Evolutionary conservation across 495 filamentous ascomycete species (phyloP), one percentile per base, ranked within the genome.

Genomic region (Podospora comata): DNA sequence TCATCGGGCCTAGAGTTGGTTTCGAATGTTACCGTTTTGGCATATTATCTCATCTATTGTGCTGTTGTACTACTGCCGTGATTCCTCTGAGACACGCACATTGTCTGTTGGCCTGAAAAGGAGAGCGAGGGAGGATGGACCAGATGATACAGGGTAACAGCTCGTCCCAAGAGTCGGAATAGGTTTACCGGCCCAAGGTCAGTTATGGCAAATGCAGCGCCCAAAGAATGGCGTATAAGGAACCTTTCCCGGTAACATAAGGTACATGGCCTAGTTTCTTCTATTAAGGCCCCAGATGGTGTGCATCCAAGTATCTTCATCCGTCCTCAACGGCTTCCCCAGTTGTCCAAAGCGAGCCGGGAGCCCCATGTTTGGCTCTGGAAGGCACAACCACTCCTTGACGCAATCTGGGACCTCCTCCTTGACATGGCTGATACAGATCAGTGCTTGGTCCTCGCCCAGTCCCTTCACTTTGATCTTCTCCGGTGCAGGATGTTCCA

Each of bases 401-500:
- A 97, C 85, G 60, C 86, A 87, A 44, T 88, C 86, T 0, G 94
- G 94, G 13, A 97, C 91, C 77, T 98, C 94, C 71, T 96, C 92
- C 62, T 86, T 85, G n/a, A 92, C 84, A 79, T 98, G 94, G 71
- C 92, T 94, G 64, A 97, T 92, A 55, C 92, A 88, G 16, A 98
- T 83, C 67, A 97, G 79, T 1, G 92, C 92, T 75, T 97, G 94
- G 16, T 87, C 72, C 4, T 88, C 81, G 1, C 81, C 80, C 54
- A 96, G 77, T 0, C 89, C 89, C 28, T 67, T 68, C 4, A 88
- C 74, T 48, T 16, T 48, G 39, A 48, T 48, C 5, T 6, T 48
- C 39, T 48, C 39, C 13, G 39, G 39, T 11, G 39, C 39, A 48
- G 39, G 39, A 48, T 48, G 39, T 48, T 48, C 39, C 54, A 84